phyloP scores from a whole-genome alignment of 371 early-diverging fungal species.

The Rhizomucor pusillus region DNA sequence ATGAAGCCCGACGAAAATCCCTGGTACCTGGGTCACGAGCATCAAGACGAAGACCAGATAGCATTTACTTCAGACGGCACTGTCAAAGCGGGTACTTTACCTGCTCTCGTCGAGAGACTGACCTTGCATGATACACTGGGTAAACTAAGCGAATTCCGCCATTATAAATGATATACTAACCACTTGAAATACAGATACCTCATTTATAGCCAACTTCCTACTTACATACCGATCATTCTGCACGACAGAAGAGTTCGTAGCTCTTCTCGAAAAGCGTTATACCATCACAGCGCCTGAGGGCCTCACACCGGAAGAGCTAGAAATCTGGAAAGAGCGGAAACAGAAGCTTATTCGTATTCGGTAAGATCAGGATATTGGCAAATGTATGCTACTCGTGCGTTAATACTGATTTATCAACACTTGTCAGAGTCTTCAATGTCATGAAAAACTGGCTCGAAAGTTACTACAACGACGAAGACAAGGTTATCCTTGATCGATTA shows the following conservation, averaged over 20 bases:
- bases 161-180: neutral
- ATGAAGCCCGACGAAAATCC: slow-evolving; percentile 11
- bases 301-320: slow-evolving; percentile 65
- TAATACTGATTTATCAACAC: too few relatives aligned
- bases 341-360: slow-evolving; percentile 82
- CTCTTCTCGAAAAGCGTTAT: slow-evolving; percentile 70
- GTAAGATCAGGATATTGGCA: slow-evolving; percentile 9
- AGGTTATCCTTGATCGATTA: slow-evolving; percentile 65
- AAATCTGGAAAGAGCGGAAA: slow-evolving; percentile 83
- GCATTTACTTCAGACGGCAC: slow-evolving; percentile 76
- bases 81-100: slow-evolving; percentile 85
- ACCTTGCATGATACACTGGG: slow-evolving; percentile 76
- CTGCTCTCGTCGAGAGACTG: slow-evolving; percentile 83
- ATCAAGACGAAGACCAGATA: slow-evolving; percentile 64
- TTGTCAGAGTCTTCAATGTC: slow-evolving; percentile 72
- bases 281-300: slow-evolving; percentile 68
- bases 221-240: slow-evolving; percentile 88
- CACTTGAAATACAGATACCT: slow-evolving; percentile 52
- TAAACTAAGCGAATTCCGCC: slow-evolving; percentile 8
- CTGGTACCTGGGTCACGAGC: slow-evolving; percentile 74
- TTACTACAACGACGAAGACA: slow-evolving; percentile 77
- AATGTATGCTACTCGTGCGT: neutral
- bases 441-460: slow-evolving; percentile 90
- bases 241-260: slow-evolving; percentile 73
- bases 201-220: slow-evolving; percentile 80